These are phyloP conservation scores for Dacryopinax spathularia DNA, from an alignment of 768 basidiomycete genomes.

Conservation along the genomic window DNA sequence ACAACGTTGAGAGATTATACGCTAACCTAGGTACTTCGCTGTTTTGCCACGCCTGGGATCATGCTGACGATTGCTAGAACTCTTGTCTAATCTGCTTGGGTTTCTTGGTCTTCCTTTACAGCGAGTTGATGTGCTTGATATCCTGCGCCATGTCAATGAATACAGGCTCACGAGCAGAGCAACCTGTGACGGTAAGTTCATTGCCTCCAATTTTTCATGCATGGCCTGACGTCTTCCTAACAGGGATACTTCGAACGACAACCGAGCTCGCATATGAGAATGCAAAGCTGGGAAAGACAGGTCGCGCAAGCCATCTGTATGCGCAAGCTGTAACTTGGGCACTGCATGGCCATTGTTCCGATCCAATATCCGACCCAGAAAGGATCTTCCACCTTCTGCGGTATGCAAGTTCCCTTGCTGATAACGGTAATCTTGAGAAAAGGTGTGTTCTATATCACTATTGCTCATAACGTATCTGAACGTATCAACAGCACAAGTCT, in stretches of 20 bases:
- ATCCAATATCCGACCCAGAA: slow-evolving; percentile 37
- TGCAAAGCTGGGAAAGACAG: slow-evolving; percentile 55
- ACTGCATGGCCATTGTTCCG: slow-evolving; percentile 24
- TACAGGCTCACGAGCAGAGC: slow-evolving; percentile 28
- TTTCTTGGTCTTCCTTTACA: slow-evolving; percentile 50
- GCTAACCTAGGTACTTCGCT: slow-evolving; percentile 15
- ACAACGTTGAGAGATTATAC: no score
- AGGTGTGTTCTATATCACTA: slow-evolving; percentile 33
- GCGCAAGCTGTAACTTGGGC: slow-evolving; percentile 34
- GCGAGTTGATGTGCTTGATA: slow-evolving; percentile 52
- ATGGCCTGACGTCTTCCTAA: not conserved
- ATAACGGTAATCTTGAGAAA: slow-evolving; percentile 41
- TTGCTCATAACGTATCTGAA: slow-evolving; percentile 20
- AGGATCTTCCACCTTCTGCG: slow-evolving; percentile 44
- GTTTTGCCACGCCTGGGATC: not conserved
- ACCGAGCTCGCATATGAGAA: slow-evolving; percentile 69
- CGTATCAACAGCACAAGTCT: slow-evolving; percentile 6
- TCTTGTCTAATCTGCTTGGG: slow-evolving; percentile 42
- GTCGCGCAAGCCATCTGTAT: slow-evolving; percentile 53
- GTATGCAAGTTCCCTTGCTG: slow-evolving; percentile 50
- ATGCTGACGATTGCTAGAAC: slow-evolving; percentile 12
- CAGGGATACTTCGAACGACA: slow-evolving; percentile 51
- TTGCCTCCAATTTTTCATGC: not conserved
- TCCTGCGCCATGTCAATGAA: slow-evolving; percentile 48
- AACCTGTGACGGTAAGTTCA: slow-evolving; percentile 32